Evolutionary conservation across 2,329 filamentous ascomycete species (phyloP), one percentile per base, ranked within the genome.

Genomic region (Arthrocladium fulminans): DNA sequence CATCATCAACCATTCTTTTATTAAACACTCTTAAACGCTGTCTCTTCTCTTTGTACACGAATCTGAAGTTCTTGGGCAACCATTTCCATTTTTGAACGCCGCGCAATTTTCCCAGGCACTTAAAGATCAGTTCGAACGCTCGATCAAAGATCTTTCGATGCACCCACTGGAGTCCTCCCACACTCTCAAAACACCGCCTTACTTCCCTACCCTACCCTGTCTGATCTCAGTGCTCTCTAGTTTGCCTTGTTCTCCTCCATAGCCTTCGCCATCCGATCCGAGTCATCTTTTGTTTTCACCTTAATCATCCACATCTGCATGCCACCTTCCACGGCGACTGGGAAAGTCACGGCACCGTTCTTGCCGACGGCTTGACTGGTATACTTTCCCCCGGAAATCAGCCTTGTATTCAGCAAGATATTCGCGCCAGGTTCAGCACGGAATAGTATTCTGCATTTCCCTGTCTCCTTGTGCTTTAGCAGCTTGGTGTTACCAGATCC

Each of bases 401-500:
- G 65, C 17, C 72, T 65, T 57, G 82, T 78, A 67, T 94, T 94
- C 59, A 94, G 69, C 2, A 84, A 76, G 40, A 90, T 72, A 32
- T 83, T 77, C 13, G 87, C 87, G 53, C 81, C 76, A 0, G 86
- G 85, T 54, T 88, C 84, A n/a, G 79, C 79, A 43, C 87, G 80
- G 53, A 89, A 68, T 17, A 94, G 67, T 39, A 92, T 69, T 34
- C 87, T 79, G 3, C 81, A 76, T 23, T 75, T 73, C 17, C 77
- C 79, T 0, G 80, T 86, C 13, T 74, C 73, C 63, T 86, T 84
- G 68, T 90, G 76, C 65, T 84, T 83, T 52, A 94, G 71, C 12
- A 94, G 63, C 32, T 84, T 81, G 45, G 89, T 68, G 9, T 79
- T 75, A 0, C 88, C 88, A 6, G 86, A 70, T 38, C 86, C 87